phyloP scores from a whole-genome alignment of 2,329 filamentous ascomycete species.

The Colletotrichum graminicola region DNA sequence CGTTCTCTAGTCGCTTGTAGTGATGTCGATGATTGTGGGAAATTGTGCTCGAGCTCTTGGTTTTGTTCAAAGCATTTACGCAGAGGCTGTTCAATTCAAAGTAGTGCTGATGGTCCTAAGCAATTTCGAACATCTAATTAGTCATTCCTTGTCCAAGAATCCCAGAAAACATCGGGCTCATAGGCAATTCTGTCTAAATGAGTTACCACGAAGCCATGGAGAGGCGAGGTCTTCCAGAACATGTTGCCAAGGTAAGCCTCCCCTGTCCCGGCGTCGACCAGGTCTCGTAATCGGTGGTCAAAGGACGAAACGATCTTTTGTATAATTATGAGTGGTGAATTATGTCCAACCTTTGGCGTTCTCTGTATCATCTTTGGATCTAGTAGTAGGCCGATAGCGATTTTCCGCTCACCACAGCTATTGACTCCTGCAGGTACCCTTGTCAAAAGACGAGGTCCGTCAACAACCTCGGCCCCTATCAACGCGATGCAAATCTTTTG shows the following conservation, averaged over 20 bases:
- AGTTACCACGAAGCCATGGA: neutral
- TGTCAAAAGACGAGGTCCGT: neutral
- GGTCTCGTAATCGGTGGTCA: too few relatives aligned
- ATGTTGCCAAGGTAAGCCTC: neutral
- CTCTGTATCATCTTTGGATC: neutral
- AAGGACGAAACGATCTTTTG: too few relatives aligned
- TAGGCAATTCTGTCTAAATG: neutral
- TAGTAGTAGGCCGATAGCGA: conserved; percentile 23
- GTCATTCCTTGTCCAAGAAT: neutral
- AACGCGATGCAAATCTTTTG: neutral
- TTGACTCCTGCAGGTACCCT: neutral
- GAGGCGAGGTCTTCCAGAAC: neutral
- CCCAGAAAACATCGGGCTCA: neutral
- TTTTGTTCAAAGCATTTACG: neutral
- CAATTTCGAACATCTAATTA: neutral
- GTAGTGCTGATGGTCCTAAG: too few relatives aligned
- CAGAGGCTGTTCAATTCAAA: neutral
- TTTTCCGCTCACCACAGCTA: neutral
- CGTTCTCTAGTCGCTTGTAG: neutral
- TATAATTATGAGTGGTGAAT: neutral
- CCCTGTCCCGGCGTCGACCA: too few relatives aligned
- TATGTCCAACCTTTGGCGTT: neutral
- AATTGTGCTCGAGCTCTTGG: neutral
- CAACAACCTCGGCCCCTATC: conserved; percentile 1
- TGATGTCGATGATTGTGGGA: neutral